These are phyloP conservation scores for Waltergamsia citrina DNA, from an alignment of 2,329 filamentous ascomycete species.

Conservation along the genomic window DNA sequence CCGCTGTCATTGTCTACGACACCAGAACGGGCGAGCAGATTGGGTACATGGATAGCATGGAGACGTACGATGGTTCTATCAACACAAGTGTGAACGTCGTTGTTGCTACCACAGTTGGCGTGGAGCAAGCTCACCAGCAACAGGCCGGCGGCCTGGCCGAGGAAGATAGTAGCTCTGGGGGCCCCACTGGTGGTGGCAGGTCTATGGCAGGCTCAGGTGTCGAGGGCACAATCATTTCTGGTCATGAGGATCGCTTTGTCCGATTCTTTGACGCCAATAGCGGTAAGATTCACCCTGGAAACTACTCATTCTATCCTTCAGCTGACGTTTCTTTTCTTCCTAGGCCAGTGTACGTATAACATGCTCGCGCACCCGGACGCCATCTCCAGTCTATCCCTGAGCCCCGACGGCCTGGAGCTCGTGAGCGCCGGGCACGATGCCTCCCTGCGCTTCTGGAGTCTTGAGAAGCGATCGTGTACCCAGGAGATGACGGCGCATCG, in stretches of 20 bases:
- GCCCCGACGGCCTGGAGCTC: slow-evolving; percentile 86
- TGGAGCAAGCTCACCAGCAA: slow-evolving; percentile 58
- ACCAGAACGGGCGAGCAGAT: slow-evolving; percentile 87
- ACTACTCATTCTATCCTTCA: slow-evolving; percentile 2
- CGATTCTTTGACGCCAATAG: slow-evolving; percentile 98
- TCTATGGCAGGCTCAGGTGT: slow-evolving; percentile 64
- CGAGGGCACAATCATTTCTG: slow-evolving; percentile 90
- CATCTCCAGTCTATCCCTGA: slow-evolving; percentile 85
- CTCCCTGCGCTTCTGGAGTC: slow-evolving; percentile 89
- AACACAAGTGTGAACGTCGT: slow-evolving; percentile 82
- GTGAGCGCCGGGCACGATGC: slow-evolving; percentile 95
- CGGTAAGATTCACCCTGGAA: slow-evolving; percentile 60
- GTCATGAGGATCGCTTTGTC: slow-evolving; percentile 93
- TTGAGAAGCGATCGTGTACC: slow-evolving; percentile 90
- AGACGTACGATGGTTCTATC: slow-evolving; percentile 81
- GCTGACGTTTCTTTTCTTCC: neutral
- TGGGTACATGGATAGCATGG: slow-evolving; percentile 83
- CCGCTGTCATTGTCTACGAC: slow-evolving; percentile 84
- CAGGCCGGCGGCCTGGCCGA: slow-evolving; percentile 42
- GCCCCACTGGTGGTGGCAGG: slow-evolving; percentile 65
- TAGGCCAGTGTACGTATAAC: slow-evolving; percentile 97
- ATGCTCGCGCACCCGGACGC: slow-evolving; percentile 95
- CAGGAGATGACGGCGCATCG: slow-evolving; percentile 92
- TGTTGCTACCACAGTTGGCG: slow-evolving; percentile 73
- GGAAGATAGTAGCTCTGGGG: slow-evolving; percentile 63